Evolutionary conservation across 1,284 basidiomycete species (phyloP), one percentile per base, ranked within the genome.

Genomic region (Cutaneotrichosporon cutaneum): DNA sequence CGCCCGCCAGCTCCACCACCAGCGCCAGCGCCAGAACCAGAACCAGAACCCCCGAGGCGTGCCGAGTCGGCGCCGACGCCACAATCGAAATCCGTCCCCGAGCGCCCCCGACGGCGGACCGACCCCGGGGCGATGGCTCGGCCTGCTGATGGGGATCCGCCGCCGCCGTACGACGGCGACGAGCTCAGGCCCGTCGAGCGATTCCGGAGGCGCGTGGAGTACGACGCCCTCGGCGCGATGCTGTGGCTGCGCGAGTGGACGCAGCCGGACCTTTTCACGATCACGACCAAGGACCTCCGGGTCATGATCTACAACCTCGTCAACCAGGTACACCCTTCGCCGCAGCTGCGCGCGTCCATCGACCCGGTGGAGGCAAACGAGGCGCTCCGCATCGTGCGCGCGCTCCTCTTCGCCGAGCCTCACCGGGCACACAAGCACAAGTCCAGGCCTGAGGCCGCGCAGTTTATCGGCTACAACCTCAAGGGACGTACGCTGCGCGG

Each of bases 241-340:
- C 58, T 61, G 32, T 57, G 47, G 13, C 39, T 67, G 3, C 45
- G 33, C 10, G 26, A 18, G 1, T 33, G 62, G 47, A 14, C 42
- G 11, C 32, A n/a, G 1, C 42, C 50, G 5, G 55, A 54, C 1
- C 53, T 64, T 4, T 13, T 24, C 2, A 59, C 58, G 11, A 26
- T 67, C 51, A 22, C 50, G 14, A 18, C 53, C n/a, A 60, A 59
- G 54, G 65, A 62, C 36, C 32, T 67, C n/a, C 51, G 54, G 10
- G 27, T 33, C 2, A 22, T 64, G 55, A 48, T 67, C 27, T 67
- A 35, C 39, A 36, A 58, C 42, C 27, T 61, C 35, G 45, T 54
- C 39, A 50, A 16, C 7, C 48, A 47, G 26, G 30, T 50, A 18
- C 54, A 27, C 36, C 56, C 39, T n/a, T 54, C 36, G 32, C 39